Percentiles rank a stretch among this genome's conserved stretches.
Conservation (phyloP, 1,139 yeast species). For the Trichomonascaceae sp. region DNA sequence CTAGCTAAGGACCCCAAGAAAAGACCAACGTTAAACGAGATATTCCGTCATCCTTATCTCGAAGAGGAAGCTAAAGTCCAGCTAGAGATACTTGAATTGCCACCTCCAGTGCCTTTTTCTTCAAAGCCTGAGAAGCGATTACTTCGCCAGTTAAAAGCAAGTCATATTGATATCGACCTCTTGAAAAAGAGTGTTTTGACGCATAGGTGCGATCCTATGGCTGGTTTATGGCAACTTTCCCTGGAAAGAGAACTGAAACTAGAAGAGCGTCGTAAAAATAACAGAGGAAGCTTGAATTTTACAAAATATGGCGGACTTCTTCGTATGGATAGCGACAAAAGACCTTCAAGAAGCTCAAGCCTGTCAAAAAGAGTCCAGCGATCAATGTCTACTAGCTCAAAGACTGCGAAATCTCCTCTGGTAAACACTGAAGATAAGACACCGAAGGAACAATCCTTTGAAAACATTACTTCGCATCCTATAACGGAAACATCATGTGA, state of each 20-base stretch:
- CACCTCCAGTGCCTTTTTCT: constrained; percentile 44
- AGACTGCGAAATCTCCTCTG: constrained; percentile 3
- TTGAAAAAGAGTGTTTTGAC: constrained; percentile 56
- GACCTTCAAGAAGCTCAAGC: constrained; percentile 5
- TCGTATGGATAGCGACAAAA: constrained; percentile 4
- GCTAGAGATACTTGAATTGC: constrained; percentile 34
- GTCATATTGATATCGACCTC: constrained; percentile 61
- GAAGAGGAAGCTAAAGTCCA: constrained; percentile 43
- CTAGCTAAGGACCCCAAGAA: constrained; percentile 59
- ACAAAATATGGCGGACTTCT: constrained; percentile 14
- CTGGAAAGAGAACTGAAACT: constrained; percentile 55
- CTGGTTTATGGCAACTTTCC: constrained; percentile 79
- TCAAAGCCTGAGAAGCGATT: constrained; percentile 60
- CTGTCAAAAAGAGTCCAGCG: neutral
- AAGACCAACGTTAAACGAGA: constrained; percentile 58
- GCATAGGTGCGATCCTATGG: constrained; percentile 65
- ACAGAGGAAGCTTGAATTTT: constrained; percentile 21
- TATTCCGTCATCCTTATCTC: constrained; percentile 58
- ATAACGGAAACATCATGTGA: neutral
- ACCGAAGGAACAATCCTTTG: neutral
- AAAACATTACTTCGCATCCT: neutral
- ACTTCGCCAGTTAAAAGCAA: constrained; percentile 55
- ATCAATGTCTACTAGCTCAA: neutral
- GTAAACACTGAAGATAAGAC: neutral
- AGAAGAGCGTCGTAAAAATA: constrained; percentile 27